Evolutionary conservation across 2,329 filamentous ascomycete genomes (phyloP), one percentile per base, ranked within the genome.

Genomic region (Diaporthe humulicola): DNA sequence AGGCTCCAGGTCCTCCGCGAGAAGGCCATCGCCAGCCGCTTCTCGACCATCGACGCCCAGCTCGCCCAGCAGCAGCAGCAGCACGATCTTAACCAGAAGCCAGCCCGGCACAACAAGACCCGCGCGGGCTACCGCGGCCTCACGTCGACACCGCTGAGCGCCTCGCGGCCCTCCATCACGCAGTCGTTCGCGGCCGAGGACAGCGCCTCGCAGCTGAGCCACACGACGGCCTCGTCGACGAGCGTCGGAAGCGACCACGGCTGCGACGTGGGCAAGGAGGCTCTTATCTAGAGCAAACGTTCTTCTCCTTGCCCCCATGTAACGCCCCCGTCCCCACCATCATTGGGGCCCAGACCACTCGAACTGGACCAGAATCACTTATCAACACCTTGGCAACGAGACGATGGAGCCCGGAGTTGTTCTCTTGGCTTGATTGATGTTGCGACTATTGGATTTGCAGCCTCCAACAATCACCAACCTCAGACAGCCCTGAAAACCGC

Each of bases 1-100:
- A 90, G 88, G 76, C 83, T 90, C 77, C 80, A 83, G 42, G 83
- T 88, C 77, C 83, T 90, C 75, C 87, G 87, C 78, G 87, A 89
- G 81, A 87, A 89, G 79, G 88, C 87, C 8, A 86, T 85, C 28
- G 87, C 88, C 60, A 86, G 85, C 79, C 84, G 86, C 76, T 83
- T 89, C 71, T 86, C 87, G 76, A 83, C 88, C 77, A 83, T 84
- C 71, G 84, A 87, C 76, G 71, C 75, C 58, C 74, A 73, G 77
- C 61, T 77, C 77, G 60, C 60, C 2, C 66, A 70, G 52, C 66
- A 70, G 38, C 36, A 71, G 69, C 40, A 71, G 69, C 69, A 71
- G 38, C 50, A 33, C 28, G 40, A 73, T 14, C 42, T 38, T 9
- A 40, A 36, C 8, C 61, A 73, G 61, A 69, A 70, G 52, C 72